Evolutionary conservation across 108 stramenopile species (phyloP), one percentile per base, ranked within the genome.

Genomic region (Nitzschia sp.): DNA sequence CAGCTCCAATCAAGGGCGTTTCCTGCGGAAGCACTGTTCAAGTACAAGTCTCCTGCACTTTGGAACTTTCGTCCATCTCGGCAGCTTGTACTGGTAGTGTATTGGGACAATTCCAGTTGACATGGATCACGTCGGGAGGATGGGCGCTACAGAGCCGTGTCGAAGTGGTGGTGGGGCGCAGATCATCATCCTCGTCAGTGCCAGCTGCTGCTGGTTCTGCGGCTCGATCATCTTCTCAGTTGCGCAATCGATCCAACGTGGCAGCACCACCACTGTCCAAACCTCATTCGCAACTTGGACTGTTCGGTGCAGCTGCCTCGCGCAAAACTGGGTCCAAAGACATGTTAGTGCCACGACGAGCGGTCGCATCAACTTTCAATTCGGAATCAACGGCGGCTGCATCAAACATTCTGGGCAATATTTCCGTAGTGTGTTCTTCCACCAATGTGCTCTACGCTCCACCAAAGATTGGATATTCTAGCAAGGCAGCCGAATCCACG

Each of bases 51-150:
- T 42, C 38, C 13, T 13, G 9, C 13, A 6, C 6, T 9, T 6
- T 42, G 38, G 13, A 9, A 42, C 9, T 9, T 6, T 6, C 9
- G 38, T 13, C 13, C 13, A 6, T 13, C 38, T 9, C 38, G 9
- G 13, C 38, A 6, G 13, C 38, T 13, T 9, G 38, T 6, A 42
- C 38, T 6, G 38, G 13, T 11, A 59, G 61, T 46, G 47, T 42
- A 4, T 1, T 45, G 34, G 34, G 59, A 60, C n/a, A 48, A 13
- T 13, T 42, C 9, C 38, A 42, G 13, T 42, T 42, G 38, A 42
- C 38, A 34, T 71, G 70, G 70, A 59, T 58, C 15, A 58, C 57
- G 57, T 5, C 27, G 5, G 18, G 57, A 13, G 57, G 57, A 17
- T 58, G 57, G 57, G 23, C 30, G 26, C 4, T 58, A 17, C 28